These are phyloP conservation scores for Trematosphaeria pertusa DNA, from an alignment of 2,329 filamentous ascomycete genomes.

Conservation along the genomic window DNA sequence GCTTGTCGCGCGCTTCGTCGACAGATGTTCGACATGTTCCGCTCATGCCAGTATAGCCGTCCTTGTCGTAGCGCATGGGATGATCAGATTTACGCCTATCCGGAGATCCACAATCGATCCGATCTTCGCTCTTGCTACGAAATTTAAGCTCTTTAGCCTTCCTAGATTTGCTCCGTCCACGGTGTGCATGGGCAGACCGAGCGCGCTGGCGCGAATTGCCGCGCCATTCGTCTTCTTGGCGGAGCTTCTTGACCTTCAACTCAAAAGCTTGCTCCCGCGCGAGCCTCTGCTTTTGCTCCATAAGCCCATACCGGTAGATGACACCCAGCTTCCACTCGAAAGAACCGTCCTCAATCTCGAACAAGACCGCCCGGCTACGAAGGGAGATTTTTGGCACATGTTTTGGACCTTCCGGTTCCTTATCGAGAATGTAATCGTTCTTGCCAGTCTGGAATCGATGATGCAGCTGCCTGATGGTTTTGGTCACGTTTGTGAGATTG, in stretches of 20 bases:
- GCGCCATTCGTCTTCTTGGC: conserved; percentile 63
- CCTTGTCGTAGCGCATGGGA: conserved; percentile 77
- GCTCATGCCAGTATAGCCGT: conserved; percentile 75
- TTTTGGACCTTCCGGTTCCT: conserved; percentile 85
- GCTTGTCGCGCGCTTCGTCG: conserved; percentile 75
- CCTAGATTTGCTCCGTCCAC: conserved; percentile 47
- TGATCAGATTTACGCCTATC: conserved; percentile 45
- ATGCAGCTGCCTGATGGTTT: conserved; percentile 88
- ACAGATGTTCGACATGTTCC: conserved; percentile 75
- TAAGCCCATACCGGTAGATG: conserved; percentile 87
- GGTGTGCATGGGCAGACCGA: conserved; percentile 57
- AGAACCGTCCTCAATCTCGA: conserved; percentile 93
- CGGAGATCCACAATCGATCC: conserved; percentile 34
- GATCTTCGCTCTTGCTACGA: conserved; percentile 49
- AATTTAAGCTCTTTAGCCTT: conserved; percentile 42
- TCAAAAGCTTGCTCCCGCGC: conserved; percentile 90
- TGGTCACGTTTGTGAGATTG: conserved; percentile 86
- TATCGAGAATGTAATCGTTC: conserved; percentile 86
- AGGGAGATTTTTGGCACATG: conserved; percentile 84
- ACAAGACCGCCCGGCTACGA: conserved; percentile 79
- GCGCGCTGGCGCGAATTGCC: conserved; percentile 60
- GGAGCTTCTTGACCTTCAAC: conserved; percentile 85
- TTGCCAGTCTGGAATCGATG: conserved; percentile 89
- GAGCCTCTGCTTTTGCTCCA: conserved; percentile 88
- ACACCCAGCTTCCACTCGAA: conserved; percentile 97